A percentile compares a stretch with the other conserved stretches of the same genome.
Conservation (phyloP, 306 rosid species). For the Dryas octopetala region DNA sequence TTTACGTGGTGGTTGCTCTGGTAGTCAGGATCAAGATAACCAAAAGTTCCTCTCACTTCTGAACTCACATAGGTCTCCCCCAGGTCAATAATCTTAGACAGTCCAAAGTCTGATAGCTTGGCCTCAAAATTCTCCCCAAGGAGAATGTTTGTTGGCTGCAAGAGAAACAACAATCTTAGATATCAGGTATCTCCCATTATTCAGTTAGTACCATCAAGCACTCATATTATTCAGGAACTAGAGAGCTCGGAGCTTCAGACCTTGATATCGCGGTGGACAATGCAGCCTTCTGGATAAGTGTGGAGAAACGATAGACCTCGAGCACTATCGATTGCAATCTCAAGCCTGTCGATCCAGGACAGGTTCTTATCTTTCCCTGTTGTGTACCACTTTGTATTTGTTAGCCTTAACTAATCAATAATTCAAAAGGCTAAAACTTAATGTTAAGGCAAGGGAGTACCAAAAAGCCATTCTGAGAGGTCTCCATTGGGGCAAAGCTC, state of each 20-base stretch:
- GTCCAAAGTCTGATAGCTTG: constrained; percentile 65
- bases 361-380: constrained; percentile 52
- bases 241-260: constrained; percentile 14
- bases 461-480: constrained; percentile 75
- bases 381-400: neutral
- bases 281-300: constrained; percentile 55
- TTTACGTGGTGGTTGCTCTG: constrained; percentile 49
- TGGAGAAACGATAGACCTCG: constrained; percentile 62
- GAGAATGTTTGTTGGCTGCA: constrained; percentile 69
- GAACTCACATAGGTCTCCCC: constrained; percentile 55
- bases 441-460: constrained; percentile 23
- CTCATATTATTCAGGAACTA: too few species aligned
- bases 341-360: constrained; percentile 62
- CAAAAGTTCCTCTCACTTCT: constrained; percentile 74
- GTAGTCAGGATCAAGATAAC: constrained; percentile 65
- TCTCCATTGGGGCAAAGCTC: constrained; percentile 62
- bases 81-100: constrained; percentile 48
- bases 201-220: neutral
- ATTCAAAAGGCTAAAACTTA: neutral
- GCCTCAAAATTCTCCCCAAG: constrained; percentile 61
- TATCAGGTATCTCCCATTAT: too few species aligned
- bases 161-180: constrained; percentile 6
- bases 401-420: neutral
- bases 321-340: constrained; percentile 53
- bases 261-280: constrained; percentile 71